Base-by-base conservation (phyloP, 306 rosid genomes). In the Bauhinia variegata region DNA sequence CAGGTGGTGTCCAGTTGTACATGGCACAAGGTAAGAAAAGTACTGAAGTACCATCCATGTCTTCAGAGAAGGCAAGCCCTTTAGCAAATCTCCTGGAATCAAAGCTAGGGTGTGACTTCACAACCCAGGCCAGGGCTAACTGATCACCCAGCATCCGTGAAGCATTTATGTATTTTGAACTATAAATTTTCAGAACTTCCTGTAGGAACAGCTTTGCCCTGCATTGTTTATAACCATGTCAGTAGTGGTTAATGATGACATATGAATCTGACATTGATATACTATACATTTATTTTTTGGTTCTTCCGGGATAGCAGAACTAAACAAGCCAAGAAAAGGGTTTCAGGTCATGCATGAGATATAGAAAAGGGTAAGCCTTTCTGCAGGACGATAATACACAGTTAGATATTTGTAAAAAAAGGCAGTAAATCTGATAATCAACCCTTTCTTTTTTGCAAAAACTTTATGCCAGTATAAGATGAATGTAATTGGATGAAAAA, bases 1-100 rank as follows among this genome's bases (percentile, higher is more conserved):
- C 98, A 7, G 97, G 98, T 0, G 96, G 97, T n/a, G 98, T 93
- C 97, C 97, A 93, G 60, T 93, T 89, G 82, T 89, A 86, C 37
- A 78, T 31, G 18, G 86, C 70, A 74, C 96, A 93, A 4, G 98
- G 96, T 75, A 88, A 77, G 80, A 93, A 93, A 56, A 93, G 72
- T 36, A 93, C 75, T 0, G 86, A 80, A 42, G 91, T 69, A 49
- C 84, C 89, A 4, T 75, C 82, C 56, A 89, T 67, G 60, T 89
- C 82, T 71, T 89, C 95, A 37, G 82, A 41, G 75, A 89, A 93
- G n/a, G 81, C 60, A 51, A 41, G 55, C 14, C 86, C 52, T 83
- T 63, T 86, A 16, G 84, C 60, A 75, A 89, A 86, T 73, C 86
- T 87, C 64, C 73, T 78, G 13, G 70, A 48, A 28, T 92, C 89